phyloP scores from a whole-genome alignment of 1,139 yeast genomes.

The Hemisphaericaspora subhashii region DNA sequence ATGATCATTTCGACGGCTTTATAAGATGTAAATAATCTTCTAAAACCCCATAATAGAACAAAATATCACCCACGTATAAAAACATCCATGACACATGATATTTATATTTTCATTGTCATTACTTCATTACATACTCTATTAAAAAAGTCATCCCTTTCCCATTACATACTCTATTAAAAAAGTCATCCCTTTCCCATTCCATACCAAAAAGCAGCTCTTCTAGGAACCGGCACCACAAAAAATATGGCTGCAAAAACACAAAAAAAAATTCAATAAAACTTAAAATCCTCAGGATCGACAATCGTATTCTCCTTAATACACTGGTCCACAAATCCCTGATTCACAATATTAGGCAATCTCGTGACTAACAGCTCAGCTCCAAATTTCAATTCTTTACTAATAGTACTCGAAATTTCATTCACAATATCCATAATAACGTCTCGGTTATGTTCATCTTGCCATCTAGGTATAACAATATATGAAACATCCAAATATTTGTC shows the following conservation, averaged over 20 bases:
- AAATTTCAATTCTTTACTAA: conserved; percentile 23
- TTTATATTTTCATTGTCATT: too few relatives aligned
- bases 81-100: too few relatives aligned
- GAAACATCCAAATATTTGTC: conserved; percentile 20
- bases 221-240: too few relatives aligned
- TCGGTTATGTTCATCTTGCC: conserved; percentile 9
- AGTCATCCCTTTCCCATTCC: too few relatives aligned
- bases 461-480: conserved; percentile 22
- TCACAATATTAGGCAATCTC: conserved; percentile 50
- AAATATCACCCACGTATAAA: too few relatives aligned
- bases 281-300: conserved; percentile 48
- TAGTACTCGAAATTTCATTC: conserved; percentile 16
- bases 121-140: too few relatives aligned
- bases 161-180: too few relatives aligned
- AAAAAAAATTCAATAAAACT: conserved; percentile 8
- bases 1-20: too few relatives aligned
- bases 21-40: too few relatives aligned
- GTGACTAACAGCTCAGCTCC: conserved; percentile 17
- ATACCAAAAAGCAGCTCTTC: too few relatives aligned
- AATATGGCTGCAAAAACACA: neutral
- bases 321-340: conserved; percentile 38
- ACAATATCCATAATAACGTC: conserved; percentile 10
- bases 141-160: too few relatives aligned
- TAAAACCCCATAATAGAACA: too few relatives aligned
- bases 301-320: conserved; percentile 33